These are phyloP conservation scores for Ceratocystis cacaofunesta DNA, from an alignment of 2,329 filamentous ascomycete species.

Conservation along the genomic window DNA sequence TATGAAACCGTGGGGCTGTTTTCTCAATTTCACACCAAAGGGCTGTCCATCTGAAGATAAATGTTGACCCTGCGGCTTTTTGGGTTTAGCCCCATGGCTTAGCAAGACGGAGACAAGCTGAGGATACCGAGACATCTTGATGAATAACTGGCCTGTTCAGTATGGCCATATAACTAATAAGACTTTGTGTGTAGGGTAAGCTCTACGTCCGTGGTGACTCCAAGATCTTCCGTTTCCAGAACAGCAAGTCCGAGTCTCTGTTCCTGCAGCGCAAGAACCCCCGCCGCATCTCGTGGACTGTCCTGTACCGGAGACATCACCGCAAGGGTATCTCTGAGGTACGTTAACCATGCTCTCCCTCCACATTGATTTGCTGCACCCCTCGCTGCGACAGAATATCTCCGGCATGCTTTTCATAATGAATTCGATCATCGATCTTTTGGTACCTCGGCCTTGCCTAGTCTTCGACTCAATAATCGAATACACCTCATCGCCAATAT, in stretches of 20 bases:
- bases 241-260: constrained; percentile 98
- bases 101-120: background rate
- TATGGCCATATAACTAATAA: constrained; percentile 8
- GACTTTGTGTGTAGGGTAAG: constrained; percentile 58
- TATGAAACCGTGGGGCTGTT: background rate
- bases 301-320: constrained; percentile 96
- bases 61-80: constrained; percentile 4
- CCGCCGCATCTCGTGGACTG: constrained; percentile 96
- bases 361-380: background rate
- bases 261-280: constrained; percentile 99
- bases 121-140: background rate
- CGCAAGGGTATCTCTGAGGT: constrained; percentile 99
- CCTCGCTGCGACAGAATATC: background rate
- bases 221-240: constrained; percentile 99
- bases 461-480: background rate
- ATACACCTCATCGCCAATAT: background rate
- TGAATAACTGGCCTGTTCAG: background rate
- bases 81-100: background rate
- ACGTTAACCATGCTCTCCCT: constrained; percentile 28
- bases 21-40: background rate
- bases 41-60: background rate
- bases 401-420: background rate
- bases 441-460: background rate
- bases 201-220: constrained; percentile 98
- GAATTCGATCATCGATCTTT: background rate